Evolutionary conservation across 257 asterid species (phyloP).

Genomic region (Ajuga chamaepitys): DNA sequence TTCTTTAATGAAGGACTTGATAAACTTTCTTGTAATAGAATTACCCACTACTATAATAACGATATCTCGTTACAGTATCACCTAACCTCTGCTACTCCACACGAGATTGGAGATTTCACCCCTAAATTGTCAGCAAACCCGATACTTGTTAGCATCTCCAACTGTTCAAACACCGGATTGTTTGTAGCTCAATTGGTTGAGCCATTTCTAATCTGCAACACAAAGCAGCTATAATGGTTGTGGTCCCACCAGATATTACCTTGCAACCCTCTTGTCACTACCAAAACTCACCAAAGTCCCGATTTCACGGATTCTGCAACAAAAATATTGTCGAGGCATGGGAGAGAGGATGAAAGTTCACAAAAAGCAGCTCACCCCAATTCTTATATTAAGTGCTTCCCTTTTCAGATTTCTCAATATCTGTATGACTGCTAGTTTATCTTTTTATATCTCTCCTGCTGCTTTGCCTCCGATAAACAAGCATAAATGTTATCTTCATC

Average conservation of each 20-base stretch:
- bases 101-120: no score
- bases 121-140: no score
- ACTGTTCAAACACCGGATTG: no score
- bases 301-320: conserved; percentile 15
- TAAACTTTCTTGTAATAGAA: no score
- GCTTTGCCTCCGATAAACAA: conserved; percentile 16
- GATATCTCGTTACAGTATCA: no score
- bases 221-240: conserved; percentile 8
- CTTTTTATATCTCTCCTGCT: conserved; percentile 16
- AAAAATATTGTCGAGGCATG: neutral
- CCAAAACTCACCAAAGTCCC: conserved; percentile 27
- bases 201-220: no score
- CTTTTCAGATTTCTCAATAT: conserved; percentile 53
- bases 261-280: conserved; percentile 23
- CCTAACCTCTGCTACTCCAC: no score
- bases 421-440: conserved; percentile 29
- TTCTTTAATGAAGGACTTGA: no score
- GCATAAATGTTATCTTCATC: neutral
- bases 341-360: conserved; percentile 37
- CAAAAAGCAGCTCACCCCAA: conserved; percentile 44
- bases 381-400: conserved; percentile 52
- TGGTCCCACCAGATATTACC: conserved; percentile 51
- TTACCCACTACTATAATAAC: no score
- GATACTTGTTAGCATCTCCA: no score
- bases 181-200: no score